Evolutionary conservation across 2,329 filamentous ascomycete species (phyloP), one percentile per base, ranked within the genome.

Genomic region (Epichloe glyceriae): DNA sequence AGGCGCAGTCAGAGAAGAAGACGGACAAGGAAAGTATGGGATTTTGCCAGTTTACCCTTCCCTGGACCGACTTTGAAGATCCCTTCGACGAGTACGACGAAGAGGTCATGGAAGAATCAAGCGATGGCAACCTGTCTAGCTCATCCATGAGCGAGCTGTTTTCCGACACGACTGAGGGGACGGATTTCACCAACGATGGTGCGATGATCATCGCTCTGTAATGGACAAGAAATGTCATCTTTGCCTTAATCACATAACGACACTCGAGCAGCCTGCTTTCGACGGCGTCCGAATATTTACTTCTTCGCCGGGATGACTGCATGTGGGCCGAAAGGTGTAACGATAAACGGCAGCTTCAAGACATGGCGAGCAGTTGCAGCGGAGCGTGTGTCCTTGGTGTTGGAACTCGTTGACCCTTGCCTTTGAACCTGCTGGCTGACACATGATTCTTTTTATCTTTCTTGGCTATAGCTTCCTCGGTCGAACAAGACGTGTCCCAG

Each of bases 401-500:
- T 47, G 43, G 58, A 61, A 58, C 57, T 59, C 59, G 57, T 57
- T 50, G 22, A 41, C 56, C 53, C 55, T 55, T 57, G 50, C 47
- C 52, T 61, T 58, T 55, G 55, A 59, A 60, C 57, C 56, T 60
- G 63, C 60, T 67, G 63, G 70, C 73, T 75, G 69, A 76, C 70
- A 38, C 37, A 66, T 59, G n/a, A 38, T 38, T 37, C 58, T 62
- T 49, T 41, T 35, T 47, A n/a, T 44, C 10, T 35, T 63, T 62
- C 59, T 60, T 55, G 59, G 53, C 60, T 75, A 64, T 80, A 96
- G 90, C 86, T 97, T 67, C 93, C 93, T 57, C 85, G 90, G 62
- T 84, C 88, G 61, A 87, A 88, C 66, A 88, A 86, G 70, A 78
- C 78, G 54, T 98, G 93, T 72, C 88, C 89, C 49, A 78, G 75